Evolutionary conservation across 192 early-diverging fungal genomes (phyloP), one percentile per base, ranked within the genome.

Genomic region (Coemansia sp.): DNA sequence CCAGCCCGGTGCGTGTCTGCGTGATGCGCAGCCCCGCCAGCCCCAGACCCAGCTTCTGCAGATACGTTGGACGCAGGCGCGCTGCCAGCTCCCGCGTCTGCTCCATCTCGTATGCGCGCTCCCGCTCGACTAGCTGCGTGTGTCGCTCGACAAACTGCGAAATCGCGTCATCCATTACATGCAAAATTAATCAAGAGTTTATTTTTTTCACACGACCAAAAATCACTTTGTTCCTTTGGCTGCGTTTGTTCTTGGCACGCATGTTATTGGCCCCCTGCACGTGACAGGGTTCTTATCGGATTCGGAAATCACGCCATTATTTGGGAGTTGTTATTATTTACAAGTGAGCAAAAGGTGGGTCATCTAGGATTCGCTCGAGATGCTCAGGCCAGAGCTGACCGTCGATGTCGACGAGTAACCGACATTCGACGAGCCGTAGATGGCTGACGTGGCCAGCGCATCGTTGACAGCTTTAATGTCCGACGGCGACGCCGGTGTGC

Each of bases 31-130:
- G 68, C 2, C 82, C 85, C 4, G 86, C 72, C 15, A 92, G 72
- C 10, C 87, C 88, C 5, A 87, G 68, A 2, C 89, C 89, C 25
- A 83, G 81, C 47, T 83, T 83, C 60, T 90, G 88, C 21, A 92
- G 68, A 21, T 90, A 81, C 19, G 84, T 71, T 12, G 88, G 79
- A 4, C 84, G 66, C 50, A 83, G 82, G 17, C 83, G 76, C 23
- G 57, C 38, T 1, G 49, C 55, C 19, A 78, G 66, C 59, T 58
- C 59, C 11, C 59, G 69, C 3, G 75, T 55, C 63, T 78, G 66
- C 63, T 72, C 75, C 38, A 65, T 47, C 59, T 78, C 75, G 34
- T 77, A 81, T 28, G 72, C 73, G 7, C 82, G 80, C 51, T 89
- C 88, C 15, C 65, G 60, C 55, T 87, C 81, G 12, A 87, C 78